phyloP scores from a whole-genome alignment of 352 stramenopile species.

The Pythium insidiosum region DNA sequence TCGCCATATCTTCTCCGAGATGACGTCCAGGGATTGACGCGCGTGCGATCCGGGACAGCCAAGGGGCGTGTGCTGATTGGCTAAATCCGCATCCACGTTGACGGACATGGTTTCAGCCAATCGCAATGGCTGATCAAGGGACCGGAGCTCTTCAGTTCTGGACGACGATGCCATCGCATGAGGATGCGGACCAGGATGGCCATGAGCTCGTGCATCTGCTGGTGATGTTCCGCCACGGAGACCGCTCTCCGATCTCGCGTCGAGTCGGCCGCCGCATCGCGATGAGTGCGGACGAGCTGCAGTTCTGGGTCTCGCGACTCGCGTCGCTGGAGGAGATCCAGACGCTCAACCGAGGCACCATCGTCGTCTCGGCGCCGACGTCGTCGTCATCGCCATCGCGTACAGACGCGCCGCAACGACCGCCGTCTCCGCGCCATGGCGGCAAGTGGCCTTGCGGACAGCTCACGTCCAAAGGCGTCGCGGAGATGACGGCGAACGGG shows the following conservation, averaged over 20 bases:
- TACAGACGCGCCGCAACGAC: constrained; percentile 20
- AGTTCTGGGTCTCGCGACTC: constrained; percentile 57
- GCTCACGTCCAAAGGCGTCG: constrained; percentile 55
- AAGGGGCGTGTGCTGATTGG: constrained; percentile 7
- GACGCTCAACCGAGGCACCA: constrained; percentile 35
- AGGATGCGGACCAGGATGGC: neutral
- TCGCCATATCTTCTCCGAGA: constrained; percentile 14
- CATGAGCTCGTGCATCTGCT: constrained; percentile 44
- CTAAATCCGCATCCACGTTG: neutral
- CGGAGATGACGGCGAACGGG: constrained; percentile 54
- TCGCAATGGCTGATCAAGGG: constrained; percentile 1
- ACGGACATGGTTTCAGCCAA: constrained; percentile 11
- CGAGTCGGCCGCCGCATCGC: constrained; percentile 30
- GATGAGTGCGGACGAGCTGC: constrained; percentile 33
- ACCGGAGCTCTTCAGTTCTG: constrained; percentile 1
- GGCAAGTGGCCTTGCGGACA: constrained; percentile 68
- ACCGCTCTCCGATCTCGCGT: constrained; percentile 68
- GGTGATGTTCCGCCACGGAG: constrained; percentile 71
- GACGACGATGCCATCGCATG: constrained; percentile 11
- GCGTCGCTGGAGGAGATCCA: constrained; percentile 31
- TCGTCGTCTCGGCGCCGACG: constrained; percentile 20
- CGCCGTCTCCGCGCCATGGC: constrained; percentile 38
- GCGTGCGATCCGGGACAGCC: constrained; percentile 3
- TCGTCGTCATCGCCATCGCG: neutral
- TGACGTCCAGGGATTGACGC: constrained; percentile 9